A percentile compares a stretch with the other conserved stretches of the same genome.
Evolutionary conservation across 2,329 filamentous ascomycete species (phyloP).

Genomic region (Zalaria obscura): DNA sequence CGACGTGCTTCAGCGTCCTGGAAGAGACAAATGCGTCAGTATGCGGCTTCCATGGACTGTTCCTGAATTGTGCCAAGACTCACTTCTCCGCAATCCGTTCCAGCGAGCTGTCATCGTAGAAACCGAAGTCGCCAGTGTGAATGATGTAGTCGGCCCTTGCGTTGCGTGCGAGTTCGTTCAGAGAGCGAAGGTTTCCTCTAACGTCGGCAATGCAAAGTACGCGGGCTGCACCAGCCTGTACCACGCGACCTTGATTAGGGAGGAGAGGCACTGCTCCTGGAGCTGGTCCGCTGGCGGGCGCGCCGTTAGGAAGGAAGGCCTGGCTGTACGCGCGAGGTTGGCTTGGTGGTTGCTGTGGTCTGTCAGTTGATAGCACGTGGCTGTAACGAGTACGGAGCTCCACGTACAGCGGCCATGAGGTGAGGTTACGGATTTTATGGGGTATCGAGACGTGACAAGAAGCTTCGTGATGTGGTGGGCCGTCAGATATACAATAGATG

Average conservation of each 20-base stretch:
- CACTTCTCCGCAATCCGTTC: conserved; percentile 98
- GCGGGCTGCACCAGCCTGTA: conserved; percentile 32
- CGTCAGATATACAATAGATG: too few species aligned
- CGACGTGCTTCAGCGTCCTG: conserved; percentile 94
- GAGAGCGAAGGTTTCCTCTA: conserved; percentile 70
- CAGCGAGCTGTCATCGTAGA: conserved; percentile 92
- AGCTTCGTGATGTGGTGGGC: too few species aligned
- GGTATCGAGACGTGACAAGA: background rate
- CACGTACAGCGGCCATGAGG: conserved; percentile 5
- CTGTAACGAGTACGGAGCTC: background rate
- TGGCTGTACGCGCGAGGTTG: conserved; percentile 36
- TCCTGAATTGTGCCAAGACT: conserved; percentile 20
- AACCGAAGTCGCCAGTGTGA: conserved; percentile 97
- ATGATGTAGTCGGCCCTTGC: conserved; percentile 95
- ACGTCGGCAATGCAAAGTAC: conserved; percentile 39
- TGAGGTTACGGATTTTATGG: background rate
- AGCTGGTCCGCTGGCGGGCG: conserved; percentile 20
- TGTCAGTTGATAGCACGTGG: background rate
- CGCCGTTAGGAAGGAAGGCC: conserved; percentile 33
- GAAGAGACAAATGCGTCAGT: conserved; percentile 3
- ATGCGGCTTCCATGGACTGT: background rate
- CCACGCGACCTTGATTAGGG: conserved; percentile 38
- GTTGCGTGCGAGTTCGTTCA: conserved; percentile 92
- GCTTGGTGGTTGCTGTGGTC: conserved; percentile 31
- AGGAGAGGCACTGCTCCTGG: conserved; percentile 33